Evolutionary conservation across 768 basidiomycete genomes (phyloP).

Genomic region (Agaricus bisporus): DNA sequence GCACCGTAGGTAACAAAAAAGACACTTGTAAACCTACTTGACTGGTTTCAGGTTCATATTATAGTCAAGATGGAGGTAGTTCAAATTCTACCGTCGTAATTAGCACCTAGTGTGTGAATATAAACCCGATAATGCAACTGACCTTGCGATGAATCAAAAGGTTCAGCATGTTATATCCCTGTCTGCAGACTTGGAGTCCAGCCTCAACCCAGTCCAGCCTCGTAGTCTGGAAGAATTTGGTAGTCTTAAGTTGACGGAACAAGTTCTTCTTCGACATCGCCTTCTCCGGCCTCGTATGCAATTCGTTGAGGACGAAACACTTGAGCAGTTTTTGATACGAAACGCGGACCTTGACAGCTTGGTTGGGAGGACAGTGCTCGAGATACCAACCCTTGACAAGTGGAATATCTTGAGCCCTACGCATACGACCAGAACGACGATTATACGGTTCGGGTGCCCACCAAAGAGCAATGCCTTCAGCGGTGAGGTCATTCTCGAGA

Average conservation of each 20-base stretch:
- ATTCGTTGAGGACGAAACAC: slow-evolving; percentile 91
- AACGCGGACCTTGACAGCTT: slow-evolving; percentile 96
- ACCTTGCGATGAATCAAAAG: slow-evolving; percentile 97
- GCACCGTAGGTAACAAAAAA: slow-evolving; percentile 11
- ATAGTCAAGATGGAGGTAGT: slow-evolving; percentile 94
- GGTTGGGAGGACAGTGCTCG: slow-evolving; percentile 95
- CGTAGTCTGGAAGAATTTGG: slow-evolving; percentile 99
- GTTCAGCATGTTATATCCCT: slow-evolving; percentile 99
- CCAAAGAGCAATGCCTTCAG: slow-evolving; percentile 96
- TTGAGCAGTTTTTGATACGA: slow-evolving; percentile 98
- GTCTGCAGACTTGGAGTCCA: slow-evolving; percentile 95
- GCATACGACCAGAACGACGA: slow-evolving; percentile 85
- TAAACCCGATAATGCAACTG: slow-evolving; percentile 8
- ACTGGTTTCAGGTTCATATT: slow-evolving; percentile 99
- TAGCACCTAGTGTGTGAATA: background rate
- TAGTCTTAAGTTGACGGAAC: slow-evolving; percentile 94
- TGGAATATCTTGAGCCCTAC: slow-evolving; percentile 92
- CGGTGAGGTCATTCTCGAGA: slow-evolving; percentile 85
- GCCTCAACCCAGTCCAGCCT: slow-evolving; percentile 99
- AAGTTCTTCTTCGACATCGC: slow-evolving; percentile 98
- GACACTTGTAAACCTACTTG: slow-evolving; percentile 39
- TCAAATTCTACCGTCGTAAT: slow-evolving; percentile 56
- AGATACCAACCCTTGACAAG: slow-evolving; percentile 98
- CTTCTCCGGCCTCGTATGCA: slow-evolving; percentile 85
- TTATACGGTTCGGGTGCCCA: slow-evolving; percentile 98